Evolutionary conservation across 768 basidiomycete genomes (phyloP).

Genomic region (Lactarius trivialis): DNA sequence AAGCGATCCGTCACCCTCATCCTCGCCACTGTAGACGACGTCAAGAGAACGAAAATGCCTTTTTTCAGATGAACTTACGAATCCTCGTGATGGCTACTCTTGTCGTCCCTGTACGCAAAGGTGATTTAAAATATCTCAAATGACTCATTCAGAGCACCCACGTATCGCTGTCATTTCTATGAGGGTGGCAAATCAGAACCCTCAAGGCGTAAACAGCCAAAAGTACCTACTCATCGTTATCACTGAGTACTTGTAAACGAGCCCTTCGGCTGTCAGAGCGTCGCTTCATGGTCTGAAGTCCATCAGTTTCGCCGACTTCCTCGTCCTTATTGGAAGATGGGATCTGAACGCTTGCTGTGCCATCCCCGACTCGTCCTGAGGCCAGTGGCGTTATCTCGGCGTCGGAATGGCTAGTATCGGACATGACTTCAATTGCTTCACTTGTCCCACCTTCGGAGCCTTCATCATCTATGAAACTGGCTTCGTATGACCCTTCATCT

Average conservation of each 20-base stretch:
- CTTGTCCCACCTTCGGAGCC: slow-evolving; percentile 10
- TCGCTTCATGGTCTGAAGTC: not conserved
- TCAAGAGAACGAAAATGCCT: not conserved
- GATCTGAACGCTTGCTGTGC: not conserved
- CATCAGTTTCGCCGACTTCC: not conserved
- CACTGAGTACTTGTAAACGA: slow-evolving; percentile 11
- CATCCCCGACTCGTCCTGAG: not conserved
- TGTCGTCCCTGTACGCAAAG: not conserved
- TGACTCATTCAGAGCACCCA: not conserved
- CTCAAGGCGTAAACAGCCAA: not conserved
- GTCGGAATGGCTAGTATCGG: slow-evolving; percentile 2
- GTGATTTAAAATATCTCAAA: not conserved
- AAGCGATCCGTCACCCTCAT: slow-evolving; percentile 1
- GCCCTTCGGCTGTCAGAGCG: not conserved
- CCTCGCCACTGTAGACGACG: not conserved
- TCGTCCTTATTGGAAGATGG: not conserved
- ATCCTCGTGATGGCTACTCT: not conserved
- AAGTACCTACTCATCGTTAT: not conserved
- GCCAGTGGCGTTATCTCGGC: not conserved
- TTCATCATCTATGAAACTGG: slow-evolving; percentile 53
- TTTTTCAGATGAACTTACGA: slow-evolving; percentile 10
- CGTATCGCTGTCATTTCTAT: not conserved
- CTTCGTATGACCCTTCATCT: slow-evolving; percentile 34
- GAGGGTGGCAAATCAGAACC: not conserved
- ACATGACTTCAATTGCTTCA: slow-evolving; percentile 14